Evolutionary conservation across 371 early-diverging fungal species (phyloP).

Genomic region (Mortierella sp.): DNA sequence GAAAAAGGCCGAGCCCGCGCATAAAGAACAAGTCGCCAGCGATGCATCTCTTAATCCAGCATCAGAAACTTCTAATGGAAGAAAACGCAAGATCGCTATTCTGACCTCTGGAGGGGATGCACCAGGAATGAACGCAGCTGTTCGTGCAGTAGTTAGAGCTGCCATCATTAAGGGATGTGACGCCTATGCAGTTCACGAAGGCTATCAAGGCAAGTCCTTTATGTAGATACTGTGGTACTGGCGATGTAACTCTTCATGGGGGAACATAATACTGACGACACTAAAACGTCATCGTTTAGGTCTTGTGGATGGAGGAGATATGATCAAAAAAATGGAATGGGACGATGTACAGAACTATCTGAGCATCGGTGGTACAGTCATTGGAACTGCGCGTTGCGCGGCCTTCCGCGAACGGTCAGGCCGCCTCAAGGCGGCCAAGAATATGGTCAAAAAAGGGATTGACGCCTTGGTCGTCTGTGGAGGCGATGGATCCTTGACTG

Average conservation of each 20-base stretch:
- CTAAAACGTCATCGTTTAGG: constrained; percentile 61
- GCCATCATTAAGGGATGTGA: constrained; percentile 87
- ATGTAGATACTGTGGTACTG: background rate
- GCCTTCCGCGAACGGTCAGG: constrained; percentile 92
- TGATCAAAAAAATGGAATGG: constrained; percentile 91
- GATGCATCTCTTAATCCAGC: background rate
- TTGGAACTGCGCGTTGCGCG: constrained; percentile 96
- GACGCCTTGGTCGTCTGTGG: constrained; percentile 98
- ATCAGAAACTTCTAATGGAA: background rate
- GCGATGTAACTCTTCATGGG: background rate
- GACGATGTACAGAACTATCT: constrained; percentile 91
- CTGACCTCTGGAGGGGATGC: constrained; percentile 99
- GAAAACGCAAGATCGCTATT: constrained; percentile 78
- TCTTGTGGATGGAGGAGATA: constrained; percentile 93
- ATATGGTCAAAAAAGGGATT: constrained; percentile 93
- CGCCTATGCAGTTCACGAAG: constrained; percentile 95
- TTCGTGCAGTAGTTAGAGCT: constrained; percentile 95
- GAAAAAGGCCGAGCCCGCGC: constrained; percentile 16
- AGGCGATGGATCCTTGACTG: constrained; percentile 99
- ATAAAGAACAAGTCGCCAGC: constrained; percentile 12
- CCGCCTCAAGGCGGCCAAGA: constrained; percentile 88
- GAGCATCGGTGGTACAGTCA: constrained; percentile 95
- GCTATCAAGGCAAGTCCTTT: constrained; percentile 87
- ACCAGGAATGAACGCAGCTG: constrained; percentile 99
- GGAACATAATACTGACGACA: background rate